Conservation (phyloP, 2,329 filamentous ascomycete genomes). For the Emergomyces pasteurianus region DNA sequence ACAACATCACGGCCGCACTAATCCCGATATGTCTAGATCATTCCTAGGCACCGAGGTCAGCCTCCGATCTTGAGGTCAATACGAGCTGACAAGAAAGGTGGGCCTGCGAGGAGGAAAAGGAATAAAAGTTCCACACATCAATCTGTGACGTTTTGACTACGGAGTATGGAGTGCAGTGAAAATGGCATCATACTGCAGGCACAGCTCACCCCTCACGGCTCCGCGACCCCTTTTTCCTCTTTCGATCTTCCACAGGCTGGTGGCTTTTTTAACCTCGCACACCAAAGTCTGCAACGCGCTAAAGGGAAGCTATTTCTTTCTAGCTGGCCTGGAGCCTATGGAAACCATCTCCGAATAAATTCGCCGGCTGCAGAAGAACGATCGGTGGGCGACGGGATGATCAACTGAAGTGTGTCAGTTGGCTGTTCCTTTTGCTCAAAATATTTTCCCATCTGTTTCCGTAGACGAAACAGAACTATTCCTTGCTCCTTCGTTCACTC, state of each 20-base stretch:
- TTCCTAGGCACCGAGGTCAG: too few relatives aligned
- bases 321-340: neutral
- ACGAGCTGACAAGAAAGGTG: neutral
- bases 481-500: neutral
- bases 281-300: neutral
- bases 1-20: too few relatives aligned
- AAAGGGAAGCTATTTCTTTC: neutral
- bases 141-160: neutral
- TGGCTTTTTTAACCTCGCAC: neutral
- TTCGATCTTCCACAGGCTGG: neutral
- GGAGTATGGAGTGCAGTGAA: too few relatives aligned
- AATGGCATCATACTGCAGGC: neutral
- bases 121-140: neutral
- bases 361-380: neutral
- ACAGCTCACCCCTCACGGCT: neutral
- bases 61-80: too few relatives aligned
- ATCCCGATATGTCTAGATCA: too few relatives aligned
- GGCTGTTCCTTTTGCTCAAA: neutral
- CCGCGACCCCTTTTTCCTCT: neutral
- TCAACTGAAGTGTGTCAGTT: neutral
- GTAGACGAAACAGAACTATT: neutral
- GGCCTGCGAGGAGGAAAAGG: neutral
- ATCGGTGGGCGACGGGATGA: neutral
- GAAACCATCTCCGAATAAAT: neutral
- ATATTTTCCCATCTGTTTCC: neutral